Evolutionary conservation across 106 monocot genomes (phyloP).

Genomic region (Dendrobium nobile): DNA sequence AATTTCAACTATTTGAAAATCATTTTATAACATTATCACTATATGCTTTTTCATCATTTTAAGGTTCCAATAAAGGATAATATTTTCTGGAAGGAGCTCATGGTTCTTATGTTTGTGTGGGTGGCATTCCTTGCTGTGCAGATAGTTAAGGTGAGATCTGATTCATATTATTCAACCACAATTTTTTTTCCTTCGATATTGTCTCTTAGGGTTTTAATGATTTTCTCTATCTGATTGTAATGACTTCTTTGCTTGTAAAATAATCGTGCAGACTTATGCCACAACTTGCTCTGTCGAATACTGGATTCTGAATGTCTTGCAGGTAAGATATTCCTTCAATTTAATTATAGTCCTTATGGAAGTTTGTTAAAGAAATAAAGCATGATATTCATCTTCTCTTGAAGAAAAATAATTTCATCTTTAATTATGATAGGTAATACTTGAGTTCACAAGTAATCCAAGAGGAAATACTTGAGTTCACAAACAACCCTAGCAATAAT

Average conservation of each 20-base stretch:
- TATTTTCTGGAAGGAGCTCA: conserved; percentile 47
- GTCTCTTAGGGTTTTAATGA: neutral
- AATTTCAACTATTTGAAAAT: neutral
- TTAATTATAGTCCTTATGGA: neutral
- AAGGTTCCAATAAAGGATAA: conserved; percentile 45
- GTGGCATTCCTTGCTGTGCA: conserved; percentile 52
- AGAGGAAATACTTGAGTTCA: no score
- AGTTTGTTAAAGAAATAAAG: neutral
- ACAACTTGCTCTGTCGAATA: conserved; percentile 43
- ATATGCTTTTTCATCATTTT: neutral
- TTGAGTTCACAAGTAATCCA: no score
- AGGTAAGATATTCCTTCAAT: conserved; percentile 17
- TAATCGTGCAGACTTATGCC: conserved; percentile 40
- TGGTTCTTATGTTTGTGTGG: conserved; percentile 47
- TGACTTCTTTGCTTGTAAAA: neutral
- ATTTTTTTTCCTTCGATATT: neutral
- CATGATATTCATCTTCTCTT: neutral
- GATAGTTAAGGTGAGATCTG: conserved; percentile 32
- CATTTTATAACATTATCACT: neutral
- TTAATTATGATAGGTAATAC: neutral
- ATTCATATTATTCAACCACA: neutral
- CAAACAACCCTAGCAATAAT: no score
- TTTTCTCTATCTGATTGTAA: neutral
- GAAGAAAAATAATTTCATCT: neutral
- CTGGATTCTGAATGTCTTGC: conserved; percentile 45